These are phyloP conservation scores for Podila clonocystis DNA, from an alignment of 192 early-diverging fungal species.

Conservation along the genomic window DNA sequence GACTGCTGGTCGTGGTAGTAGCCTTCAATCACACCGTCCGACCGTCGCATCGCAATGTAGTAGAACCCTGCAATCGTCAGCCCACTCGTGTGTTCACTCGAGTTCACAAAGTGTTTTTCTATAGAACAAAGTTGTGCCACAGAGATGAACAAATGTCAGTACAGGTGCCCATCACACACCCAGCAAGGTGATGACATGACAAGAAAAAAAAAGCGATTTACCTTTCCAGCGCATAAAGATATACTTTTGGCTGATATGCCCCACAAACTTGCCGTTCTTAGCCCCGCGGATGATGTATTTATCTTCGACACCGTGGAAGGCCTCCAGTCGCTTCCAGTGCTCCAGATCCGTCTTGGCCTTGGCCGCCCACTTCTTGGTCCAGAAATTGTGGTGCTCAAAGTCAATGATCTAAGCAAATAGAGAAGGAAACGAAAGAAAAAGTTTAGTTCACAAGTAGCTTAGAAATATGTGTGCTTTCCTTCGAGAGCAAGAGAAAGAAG, in stretches of 20 bases:
- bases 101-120: constrained; percentile 68
- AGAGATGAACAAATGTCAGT: background rate
- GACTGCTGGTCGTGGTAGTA: constrained; percentile 52
- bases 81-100: constrained; percentile 58
- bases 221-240: constrained; percentile 81
- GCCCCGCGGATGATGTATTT: constrained; percentile 32
- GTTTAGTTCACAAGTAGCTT: background rate
- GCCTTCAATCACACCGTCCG: constrained; percentile 66
- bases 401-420: constrained; percentile 56
- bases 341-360: constrained; percentile 52
- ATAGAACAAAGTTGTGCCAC: background rate
- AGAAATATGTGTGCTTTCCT: background rate
- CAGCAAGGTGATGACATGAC: background rate
- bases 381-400: constrained; percentile 64
- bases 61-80: constrained; percentile 76
- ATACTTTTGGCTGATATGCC: constrained; percentile 64
- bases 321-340: constrained; percentile 54
- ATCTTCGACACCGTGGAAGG: constrained; percentile 48
- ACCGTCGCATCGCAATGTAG: constrained; percentile 70
- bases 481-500: background rate
- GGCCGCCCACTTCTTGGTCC: constrained; percentile 70
- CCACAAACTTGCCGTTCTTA: constrained; percentile 51
- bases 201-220: constrained; percentile 5
- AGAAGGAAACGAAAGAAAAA: background rate
- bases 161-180: background rate